Evolutionary conservation across 75 land plant genomes (phyloP), one percentile per base, ranked within the genome.

Genomic region (Isoetes taiwanensis): DNA sequence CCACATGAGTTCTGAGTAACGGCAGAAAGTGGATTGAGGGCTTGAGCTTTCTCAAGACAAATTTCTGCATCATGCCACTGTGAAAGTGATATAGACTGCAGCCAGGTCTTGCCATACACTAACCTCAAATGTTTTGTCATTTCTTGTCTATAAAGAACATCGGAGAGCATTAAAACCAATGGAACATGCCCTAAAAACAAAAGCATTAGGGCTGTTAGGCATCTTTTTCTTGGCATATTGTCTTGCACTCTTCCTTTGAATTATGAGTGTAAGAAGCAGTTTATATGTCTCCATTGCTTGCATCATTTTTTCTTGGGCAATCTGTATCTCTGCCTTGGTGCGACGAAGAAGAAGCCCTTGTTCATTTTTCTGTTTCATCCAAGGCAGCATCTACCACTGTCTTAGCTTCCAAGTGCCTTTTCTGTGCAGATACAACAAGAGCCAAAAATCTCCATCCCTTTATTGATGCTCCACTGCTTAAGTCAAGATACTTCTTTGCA

Each of bases 81-180:
- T 32, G 79, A 67, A 34, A 90, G 82, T 26, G 65, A 85, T 69
- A 54, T 90, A 90, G 32, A 90, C 28, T 35, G 34, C 59, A 26
- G 94, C 88, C 20, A 90, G 78, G 43, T 75, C 97, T 64, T 83
- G 80, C 97, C 97, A 90, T 24, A 90, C 94, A 70, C 80, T 88
- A 50, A 72, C 80, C 56, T 90, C 94, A 58, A 63, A 61, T 31
- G 72, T 74, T 34, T 56, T 83, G 41, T 74, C 74, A 61, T 72
- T 64, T 61, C 72, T 72, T 38, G 61, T 63, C 89, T 84, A 54
- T 42, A 29, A 35, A 28, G 2, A 56, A 14, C 55, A 60, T 33
- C 34, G 23, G 23, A 69, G 25, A 38, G 25, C 3, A 37, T 56
- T 55, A 41, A 48, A 28, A 28, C 27, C 3, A 11, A 21, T 25